phyloP scores from a whole-genome alignment of 2,329 filamentous ascomycete species.

The Dactylonectria estremocensis region DNA sequence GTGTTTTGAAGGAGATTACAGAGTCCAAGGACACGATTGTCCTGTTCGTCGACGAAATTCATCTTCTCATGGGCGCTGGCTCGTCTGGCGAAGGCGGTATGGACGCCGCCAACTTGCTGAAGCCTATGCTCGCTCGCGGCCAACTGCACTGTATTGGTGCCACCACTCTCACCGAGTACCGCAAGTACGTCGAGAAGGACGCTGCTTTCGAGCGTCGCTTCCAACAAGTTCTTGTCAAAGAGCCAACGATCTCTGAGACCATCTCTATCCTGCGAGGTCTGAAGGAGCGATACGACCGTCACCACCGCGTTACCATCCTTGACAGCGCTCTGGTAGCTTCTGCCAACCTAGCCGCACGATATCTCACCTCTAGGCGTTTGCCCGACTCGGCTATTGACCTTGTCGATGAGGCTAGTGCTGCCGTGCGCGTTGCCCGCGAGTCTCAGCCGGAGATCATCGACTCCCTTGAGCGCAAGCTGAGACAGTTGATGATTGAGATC shows the following conservation, averaged over 20 bases:
- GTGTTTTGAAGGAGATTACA: slow-evolving; percentile 95
- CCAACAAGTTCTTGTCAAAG: slow-evolving; percentile 98
- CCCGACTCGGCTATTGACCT: slow-evolving; percentile 98
- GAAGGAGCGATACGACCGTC: slow-evolving; percentile 98
- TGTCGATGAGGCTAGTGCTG: slow-evolving; percentile 95
- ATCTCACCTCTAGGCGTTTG: slow-evolving; percentile 90
- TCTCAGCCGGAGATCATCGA: slow-evolving; percentile 97
- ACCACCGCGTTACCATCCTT: slow-evolving; percentile 97
- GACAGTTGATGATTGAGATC: slow-evolving; percentile 97
- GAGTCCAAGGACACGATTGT: slow-evolving; percentile 97
- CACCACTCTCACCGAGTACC: slow-evolving; percentile 94
- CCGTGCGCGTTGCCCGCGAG: slow-evolving; percentile 95
- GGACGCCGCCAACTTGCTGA: slow-evolving; percentile 97
- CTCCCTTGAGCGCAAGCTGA: slow-evolving; percentile 89
- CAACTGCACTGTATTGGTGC: slow-evolving; percentile 98
- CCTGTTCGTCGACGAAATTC: slow-evolving; percentile 98
- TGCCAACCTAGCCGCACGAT: slow-evolving; percentile 92
- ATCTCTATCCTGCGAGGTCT: slow-evolving; percentile 98
- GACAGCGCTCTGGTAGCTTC: slow-evolving; percentile 94
- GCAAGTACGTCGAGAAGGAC: slow-evolving; percentile 99
- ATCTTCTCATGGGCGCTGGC: slow-evolving; percentile 97
- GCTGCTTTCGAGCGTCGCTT: slow-evolving; percentile 98
- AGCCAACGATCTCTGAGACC: slow-evolving; percentile 89
- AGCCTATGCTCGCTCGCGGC: slow-evolving; percentile 97
- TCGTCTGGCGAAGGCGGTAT: slow-evolving; percentile 96